Percentiles rank a stretch among this genome's conserved stretches.
Conservation (phyloP, 768 basidiomycete species). For the Cystofilobasidium macerans region DNA sequence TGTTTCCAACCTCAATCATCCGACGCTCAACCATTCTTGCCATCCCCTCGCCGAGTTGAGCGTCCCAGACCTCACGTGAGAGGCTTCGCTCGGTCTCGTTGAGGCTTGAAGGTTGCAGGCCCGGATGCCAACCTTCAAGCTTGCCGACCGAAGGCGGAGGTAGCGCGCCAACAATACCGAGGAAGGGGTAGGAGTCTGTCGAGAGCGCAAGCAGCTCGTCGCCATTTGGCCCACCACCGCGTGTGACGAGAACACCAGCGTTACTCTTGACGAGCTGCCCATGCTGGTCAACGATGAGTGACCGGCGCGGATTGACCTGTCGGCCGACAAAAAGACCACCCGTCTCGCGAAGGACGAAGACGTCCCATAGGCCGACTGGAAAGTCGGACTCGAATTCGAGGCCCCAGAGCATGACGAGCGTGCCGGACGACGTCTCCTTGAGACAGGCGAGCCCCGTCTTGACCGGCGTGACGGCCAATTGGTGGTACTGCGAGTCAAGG, state of each 20-base stretch:
- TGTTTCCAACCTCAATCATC: neutral
- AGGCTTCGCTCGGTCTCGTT: neutral
- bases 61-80: neutral
- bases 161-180: neutral
- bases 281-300: neutral
- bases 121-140: neutral
- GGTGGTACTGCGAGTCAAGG: constrained; percentile 11
- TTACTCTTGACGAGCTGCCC: neutral
- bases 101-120: neutral
- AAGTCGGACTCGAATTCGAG: neutral
- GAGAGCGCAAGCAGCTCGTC: neutral
- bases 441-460: neutral
- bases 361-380: constrained; percentile 1
- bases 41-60: neutral
- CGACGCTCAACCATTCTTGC: neutral
- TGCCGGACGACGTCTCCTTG: neutral
- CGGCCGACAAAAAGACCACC: neutral
- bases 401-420: neutral
- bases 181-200: neutral
- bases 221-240: neutral
- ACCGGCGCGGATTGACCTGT: neutral
- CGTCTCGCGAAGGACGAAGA: neutral
- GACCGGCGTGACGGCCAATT: neutral
- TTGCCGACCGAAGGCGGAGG: neutral
- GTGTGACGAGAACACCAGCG: neutral